Conservation (phyloP, 2,329 filamentous ascomycete species). For the Ceratocystis diversiconidia region DNA sequence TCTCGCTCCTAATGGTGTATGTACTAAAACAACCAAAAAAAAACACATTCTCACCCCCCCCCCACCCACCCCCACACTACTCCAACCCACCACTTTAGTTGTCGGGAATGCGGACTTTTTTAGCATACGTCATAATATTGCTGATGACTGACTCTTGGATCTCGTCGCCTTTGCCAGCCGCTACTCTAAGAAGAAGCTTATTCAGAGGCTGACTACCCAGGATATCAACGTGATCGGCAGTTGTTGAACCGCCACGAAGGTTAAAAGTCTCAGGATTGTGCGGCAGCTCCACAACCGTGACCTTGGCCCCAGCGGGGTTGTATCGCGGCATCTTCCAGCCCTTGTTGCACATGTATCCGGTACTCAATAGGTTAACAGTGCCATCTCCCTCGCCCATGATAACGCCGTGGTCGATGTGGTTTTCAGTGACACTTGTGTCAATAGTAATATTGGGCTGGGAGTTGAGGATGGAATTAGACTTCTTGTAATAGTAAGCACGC, state of each 20-base stretch:
- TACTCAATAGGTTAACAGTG: conserved; percentile 82
- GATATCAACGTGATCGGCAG: conserved; percentile 92
- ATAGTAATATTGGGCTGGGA: conserved; percentile 56
- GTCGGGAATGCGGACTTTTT: conserved; percentile 69
- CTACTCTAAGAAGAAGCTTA: conserved; percentile 75
- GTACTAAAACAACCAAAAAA: not conserved
- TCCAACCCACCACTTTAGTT: conserved; percentile 28
- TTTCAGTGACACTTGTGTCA: conserved; percentile 47
- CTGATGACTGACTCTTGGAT: conserved; percentile 69
- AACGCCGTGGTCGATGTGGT: conserved; percentile 69
- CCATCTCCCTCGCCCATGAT: conserved; percentile 91
- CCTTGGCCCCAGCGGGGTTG: conserved; percentile 68
- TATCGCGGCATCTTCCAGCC: conserved; percentile 91
- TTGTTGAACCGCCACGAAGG: conserved; percentile 56
- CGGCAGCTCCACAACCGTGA: conserved; percentile 88
- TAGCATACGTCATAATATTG: conserved; percentile 68
- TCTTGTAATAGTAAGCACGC: conserved; percentile 77
- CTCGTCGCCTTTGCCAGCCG: conserved; percentile 66
- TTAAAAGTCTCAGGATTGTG: conserved; percentile 91
- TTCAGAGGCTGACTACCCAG: conserved; percentile 78
- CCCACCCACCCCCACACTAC: not conserved
- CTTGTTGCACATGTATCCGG: conserved; percentile 91
- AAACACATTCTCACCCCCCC: too few species aligned
- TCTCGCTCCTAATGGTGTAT: not conserved
- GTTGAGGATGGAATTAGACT: conserved; percentile 47